Percentiles rank a stretch among this genome's conserved stretches.
phyloP scores from a whole-genome alignment of 805 yeast genomes.

The Wickerhamomyces chaumierensis region DNA sequence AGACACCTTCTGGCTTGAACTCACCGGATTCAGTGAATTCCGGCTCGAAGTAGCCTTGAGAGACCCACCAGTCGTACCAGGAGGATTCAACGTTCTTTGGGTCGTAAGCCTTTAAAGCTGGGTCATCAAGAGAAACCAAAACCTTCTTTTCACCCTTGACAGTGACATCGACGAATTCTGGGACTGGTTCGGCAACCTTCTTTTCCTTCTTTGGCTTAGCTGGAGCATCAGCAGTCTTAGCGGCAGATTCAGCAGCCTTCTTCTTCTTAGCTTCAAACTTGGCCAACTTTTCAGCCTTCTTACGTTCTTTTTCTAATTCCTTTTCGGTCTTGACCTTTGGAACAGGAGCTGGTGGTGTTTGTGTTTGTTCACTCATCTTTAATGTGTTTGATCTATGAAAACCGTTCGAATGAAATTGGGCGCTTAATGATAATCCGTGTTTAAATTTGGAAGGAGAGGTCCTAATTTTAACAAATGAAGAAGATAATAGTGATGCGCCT shows the following conservation, averaged over 20 bases:
- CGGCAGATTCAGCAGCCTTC: constrained; percentile 47
- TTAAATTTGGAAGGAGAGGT: not conserved
- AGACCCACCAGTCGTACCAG: constrained; percentile 97
- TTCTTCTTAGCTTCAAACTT: constrained; percentile 76
- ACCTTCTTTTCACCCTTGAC: constrained; percentile 85
- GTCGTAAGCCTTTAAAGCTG: constrained; percentile 86
- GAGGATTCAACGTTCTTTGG: constrained; percentile 91
- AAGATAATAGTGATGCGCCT: not conserved
- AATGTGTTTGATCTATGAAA: not conserved
- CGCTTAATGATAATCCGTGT: not conserved
- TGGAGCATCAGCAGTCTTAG: constrained; percentile 22
- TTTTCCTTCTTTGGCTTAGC: constrained; percentile 57
- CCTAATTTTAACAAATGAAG: not conserved
- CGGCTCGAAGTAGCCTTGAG: constrained; percentile 82
- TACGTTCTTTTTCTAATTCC: constrained; percentile 76
- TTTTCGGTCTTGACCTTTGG: constrained; percentile 57
- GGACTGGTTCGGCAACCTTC: constrained; percentile 61
- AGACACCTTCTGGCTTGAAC: constrained; percentile 69
- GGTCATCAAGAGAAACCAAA: constrained; percentile 79
- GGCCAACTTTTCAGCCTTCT: constrained; percentile 81
- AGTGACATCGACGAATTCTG: constrained; percentile 82
- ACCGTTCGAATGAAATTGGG: not conserved
- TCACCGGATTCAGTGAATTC: constrained; percentile 67
- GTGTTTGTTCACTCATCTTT: constrained; percentile 7
- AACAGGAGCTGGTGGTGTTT: constrained; percentile 6